phyloP scores from a whole-genome alignment of 441 rosid genomes.

The Flueggea neowawraea region DNA sequence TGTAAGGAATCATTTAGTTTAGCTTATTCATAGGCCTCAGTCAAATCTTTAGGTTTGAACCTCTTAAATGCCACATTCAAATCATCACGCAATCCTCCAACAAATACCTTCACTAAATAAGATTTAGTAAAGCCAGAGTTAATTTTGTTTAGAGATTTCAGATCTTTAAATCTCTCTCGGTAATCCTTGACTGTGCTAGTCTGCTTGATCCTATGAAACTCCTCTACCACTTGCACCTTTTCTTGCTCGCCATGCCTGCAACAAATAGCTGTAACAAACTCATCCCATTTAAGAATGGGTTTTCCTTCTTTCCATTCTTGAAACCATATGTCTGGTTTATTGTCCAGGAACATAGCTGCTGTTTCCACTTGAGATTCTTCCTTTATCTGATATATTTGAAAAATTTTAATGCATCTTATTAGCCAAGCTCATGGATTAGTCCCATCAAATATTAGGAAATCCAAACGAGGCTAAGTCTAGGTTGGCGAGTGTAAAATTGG shows the following conservation, averaged over 20 bases:
- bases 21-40: not conserved
- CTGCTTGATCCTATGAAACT: not conserved
- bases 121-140: too few relatives aligned
- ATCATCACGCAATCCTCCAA: not conserved
- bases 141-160: not conserved
- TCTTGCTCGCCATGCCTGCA: not conserved
- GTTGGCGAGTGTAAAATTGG: too few relatives aligned
- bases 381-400: too few relatives aligned
- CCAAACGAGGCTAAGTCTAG: too few relatives aligned
- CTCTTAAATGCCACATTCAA: not conserved
- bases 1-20: not conserved
- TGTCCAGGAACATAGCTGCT: too few relatives aligned
- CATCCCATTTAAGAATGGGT: not conserved
- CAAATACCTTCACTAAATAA: not conserved
- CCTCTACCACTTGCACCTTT: not conserved
- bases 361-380: too few relatives aligned
- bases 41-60: not conserved
- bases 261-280: not conserved
- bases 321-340: not conserved
- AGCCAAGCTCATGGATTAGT: too few relatives aligned
- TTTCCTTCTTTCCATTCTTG: not conserved
- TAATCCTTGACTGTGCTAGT: not conserved
- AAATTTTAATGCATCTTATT: too few relatives aligned
- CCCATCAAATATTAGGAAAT: too few relatives aligned
- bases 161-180: not conserved